Evolutionary conservation across 2,329 filamentous ascomycete genomes (phyloP).

Genomic region (Epichloe elymi): DNA sequence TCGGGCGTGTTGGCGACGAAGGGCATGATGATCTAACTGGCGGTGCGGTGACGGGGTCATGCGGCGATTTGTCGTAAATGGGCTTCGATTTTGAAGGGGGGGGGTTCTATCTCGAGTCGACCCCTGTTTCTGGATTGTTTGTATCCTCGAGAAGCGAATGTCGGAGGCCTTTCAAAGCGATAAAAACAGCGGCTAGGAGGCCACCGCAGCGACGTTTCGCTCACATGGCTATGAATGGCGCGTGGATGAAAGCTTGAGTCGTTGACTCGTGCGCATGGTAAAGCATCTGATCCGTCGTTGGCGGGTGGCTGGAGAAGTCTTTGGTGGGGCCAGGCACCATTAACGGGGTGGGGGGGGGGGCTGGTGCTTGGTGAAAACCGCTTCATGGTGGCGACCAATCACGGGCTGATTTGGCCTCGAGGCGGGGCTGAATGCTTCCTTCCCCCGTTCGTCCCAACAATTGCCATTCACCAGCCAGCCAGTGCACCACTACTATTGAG

Average conservation of each 20-base stretch:
- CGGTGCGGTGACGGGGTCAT: neutral
- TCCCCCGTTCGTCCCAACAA: too few species aligned
- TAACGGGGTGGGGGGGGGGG: too few species aligned
- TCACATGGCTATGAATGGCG: neutral
- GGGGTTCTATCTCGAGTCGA: neutral
- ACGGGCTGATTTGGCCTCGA: too few species aligned
- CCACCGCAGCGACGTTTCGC: neutral
- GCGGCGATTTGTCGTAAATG: neutral
- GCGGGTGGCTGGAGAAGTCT: neutral
- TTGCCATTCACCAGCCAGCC: too few species aligned
- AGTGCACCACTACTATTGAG: too few species aligned
- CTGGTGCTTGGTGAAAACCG: too few species aligned
- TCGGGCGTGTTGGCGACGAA: constrained; percentile 56
- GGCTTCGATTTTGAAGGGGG: neutral
- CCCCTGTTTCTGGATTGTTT: neutral
- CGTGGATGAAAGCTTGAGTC: neutral
- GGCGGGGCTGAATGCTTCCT: too few species aligned
- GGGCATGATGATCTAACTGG: constrained; percentile 17
- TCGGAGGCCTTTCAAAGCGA: too few species aligned
- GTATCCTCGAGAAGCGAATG: too few species aligned
- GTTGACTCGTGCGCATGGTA: neutral
- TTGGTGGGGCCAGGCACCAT: too few species aligned
- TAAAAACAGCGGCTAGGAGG: neutral
- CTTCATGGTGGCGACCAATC: too few species aligned
- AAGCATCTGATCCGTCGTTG: neutral